Conservation (phyloP, 305 asterid genomes). For the Rubia tinctorum region DNA sequence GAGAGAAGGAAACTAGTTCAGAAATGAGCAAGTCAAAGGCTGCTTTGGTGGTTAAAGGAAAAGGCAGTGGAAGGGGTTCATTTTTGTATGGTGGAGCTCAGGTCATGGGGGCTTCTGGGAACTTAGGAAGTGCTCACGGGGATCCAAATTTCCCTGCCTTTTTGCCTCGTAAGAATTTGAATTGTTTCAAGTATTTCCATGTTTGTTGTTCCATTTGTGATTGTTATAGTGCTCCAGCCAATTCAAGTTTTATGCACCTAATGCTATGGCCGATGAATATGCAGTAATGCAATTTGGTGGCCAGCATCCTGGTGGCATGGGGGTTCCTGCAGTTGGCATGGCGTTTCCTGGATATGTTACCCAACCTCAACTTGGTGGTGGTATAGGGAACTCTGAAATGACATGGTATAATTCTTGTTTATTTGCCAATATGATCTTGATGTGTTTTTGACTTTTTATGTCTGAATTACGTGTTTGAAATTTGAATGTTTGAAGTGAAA, state of each 20-base stretch:
- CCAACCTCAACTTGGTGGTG: slow-evolving; percentile 55
- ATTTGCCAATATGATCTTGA: background rate
- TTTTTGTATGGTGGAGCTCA: slow-evolving; percentile 74
- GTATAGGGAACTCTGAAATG: slow-evolving; percentile 61
- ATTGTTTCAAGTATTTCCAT: background rate
- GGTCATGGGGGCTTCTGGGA: slow-evolving; percentile 63
- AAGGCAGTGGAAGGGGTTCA: slow-evolving; percentile 71
- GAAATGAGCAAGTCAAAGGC: slow-evolving; percentile 58
- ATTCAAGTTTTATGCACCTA: slow-evolving; percentile 15
- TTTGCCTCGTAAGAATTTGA: slow-evolving; percentile 62
- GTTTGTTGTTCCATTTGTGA: background rate
- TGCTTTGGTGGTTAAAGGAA: slow-evolving; percentile 68
- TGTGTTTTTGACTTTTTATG: background rate
- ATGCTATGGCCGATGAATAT: slow-evolving; percentile 26
- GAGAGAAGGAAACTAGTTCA: slow-evolving; percentile 50
- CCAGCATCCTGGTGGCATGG: slow-evolving; percentile 93
- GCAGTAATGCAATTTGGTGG: slow-evolving; percentile 92
- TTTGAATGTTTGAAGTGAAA: background rate
- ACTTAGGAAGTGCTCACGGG: slow-evolving; percentile 46
- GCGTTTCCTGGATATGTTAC: slow-evolving; percentile 97
- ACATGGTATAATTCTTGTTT: slow-evolving; percentile 18
- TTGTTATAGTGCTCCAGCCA: background rate
- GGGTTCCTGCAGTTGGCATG: slow-evolving; percentile 99
- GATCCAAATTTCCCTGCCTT: slow-evolving; percentile 90
- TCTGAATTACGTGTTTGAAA: background rate